These are phyloP conservation scores for Spergularia marina DNA, from an alignment of 148 eudicot genomes.

Conservation along the genomic window DNA sequence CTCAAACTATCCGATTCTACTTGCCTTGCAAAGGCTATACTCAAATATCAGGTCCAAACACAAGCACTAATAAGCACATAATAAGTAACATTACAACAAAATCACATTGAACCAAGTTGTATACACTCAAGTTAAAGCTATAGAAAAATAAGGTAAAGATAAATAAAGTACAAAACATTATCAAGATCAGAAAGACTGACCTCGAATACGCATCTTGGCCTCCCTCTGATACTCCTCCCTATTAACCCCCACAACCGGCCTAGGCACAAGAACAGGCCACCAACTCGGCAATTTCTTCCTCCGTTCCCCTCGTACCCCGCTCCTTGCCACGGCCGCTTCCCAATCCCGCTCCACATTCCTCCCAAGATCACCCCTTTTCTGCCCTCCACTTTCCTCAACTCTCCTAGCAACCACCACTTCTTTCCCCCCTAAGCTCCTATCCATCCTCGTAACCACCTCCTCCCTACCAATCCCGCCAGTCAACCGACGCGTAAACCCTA, in stretches of 20 bases:
- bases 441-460: conserved; percentile 58
- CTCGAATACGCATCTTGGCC: conserved; percentile 66
- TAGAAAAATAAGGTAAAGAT: not conserved
- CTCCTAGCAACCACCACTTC: conserved; percentile 68
- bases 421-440: conserved; percentile 86
- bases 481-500: conserved; percentile 31
- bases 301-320: conserved; percentile 27
- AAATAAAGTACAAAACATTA: conserved; percentile 1
- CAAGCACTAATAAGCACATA: not conserved
- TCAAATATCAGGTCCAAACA: not conserved
- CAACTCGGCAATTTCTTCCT: conserved; percentile 61
- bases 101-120: conserved; percentile 1
- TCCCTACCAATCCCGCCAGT: conserved; percentile 23
- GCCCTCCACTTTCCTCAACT: conserved; percentile 7
- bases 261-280: conserved; percentile 61
- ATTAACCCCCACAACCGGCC: conserved; percentile 22
- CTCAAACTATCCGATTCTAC: not conserved
- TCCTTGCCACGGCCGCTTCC: conserved; percentile 19
- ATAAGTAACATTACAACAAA: not conserved
- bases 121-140: conserved; percentile 1
- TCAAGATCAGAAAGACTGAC: conserved; percentile 31
- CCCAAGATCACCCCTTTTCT: conserved; percentile 10
- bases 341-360: conserved; percentile 18
- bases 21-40: not conserved
- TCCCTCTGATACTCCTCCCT: conserved; percentile 60